Percentiles rank a stretch among this genome's conserved stretches.
These are phyloP conservation scores for Hymenoscyphus linearis DNA, from an alignment of 2,329 filamentous ascomycete genomes.

Conservation along the genomic window DNA sequence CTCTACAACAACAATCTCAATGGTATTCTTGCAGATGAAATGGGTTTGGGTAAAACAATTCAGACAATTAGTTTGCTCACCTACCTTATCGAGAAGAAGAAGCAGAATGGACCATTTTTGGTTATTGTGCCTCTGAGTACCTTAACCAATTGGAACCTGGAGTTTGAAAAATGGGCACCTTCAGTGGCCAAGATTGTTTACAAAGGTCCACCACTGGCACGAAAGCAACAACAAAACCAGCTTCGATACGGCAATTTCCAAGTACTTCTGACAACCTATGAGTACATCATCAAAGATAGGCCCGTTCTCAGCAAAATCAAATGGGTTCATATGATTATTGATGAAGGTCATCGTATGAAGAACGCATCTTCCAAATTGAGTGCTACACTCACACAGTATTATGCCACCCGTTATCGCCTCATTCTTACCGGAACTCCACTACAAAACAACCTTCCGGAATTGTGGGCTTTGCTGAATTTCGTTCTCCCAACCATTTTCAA, in stretches of 20 bases:
- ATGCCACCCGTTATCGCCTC: constrained; percentile 87
- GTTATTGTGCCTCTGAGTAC: constrained; percentile 97
- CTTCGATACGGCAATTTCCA: constrained; percentile 95
- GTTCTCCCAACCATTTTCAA: constrained; percentile 98
- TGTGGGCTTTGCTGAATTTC: constrained; percentile 98
- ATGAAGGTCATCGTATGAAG: constrained; percentile 99
- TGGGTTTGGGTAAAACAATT: constrained; percentile 99
- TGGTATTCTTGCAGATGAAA: constrained; percentile 96
- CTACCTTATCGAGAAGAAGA: constrained; percentile 93
- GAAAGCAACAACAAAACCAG: constrained; percentile 87
- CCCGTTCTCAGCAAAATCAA: constrained; percentile 96
- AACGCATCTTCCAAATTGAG: constrained; percentile 95
- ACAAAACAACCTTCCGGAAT: constrained; percentile 91
- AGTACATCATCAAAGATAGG: constrained; percentile 99
- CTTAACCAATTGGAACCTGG: constrained; percentile 95
- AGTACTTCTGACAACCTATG: constrained; percentile 93
- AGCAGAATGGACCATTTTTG: constrained; percentile 84
- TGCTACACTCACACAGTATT: constrained; percentile 90
- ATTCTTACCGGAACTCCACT: constrained; percentile 96
- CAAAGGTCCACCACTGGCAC: constrained; percentile 84
- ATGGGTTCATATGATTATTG: constrained; percentile 99
- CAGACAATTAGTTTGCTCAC: constrained; percentile 98
- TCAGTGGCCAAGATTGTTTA: constrained; percentile 84
- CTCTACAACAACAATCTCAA: constrained; percentile 99
- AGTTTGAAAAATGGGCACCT: constrained; percentile 99